phyloP scores from a whole-genome alignment of 2,329 filamentous ascomycete genomes.

The Penicillium brevicompactum region DNA sequence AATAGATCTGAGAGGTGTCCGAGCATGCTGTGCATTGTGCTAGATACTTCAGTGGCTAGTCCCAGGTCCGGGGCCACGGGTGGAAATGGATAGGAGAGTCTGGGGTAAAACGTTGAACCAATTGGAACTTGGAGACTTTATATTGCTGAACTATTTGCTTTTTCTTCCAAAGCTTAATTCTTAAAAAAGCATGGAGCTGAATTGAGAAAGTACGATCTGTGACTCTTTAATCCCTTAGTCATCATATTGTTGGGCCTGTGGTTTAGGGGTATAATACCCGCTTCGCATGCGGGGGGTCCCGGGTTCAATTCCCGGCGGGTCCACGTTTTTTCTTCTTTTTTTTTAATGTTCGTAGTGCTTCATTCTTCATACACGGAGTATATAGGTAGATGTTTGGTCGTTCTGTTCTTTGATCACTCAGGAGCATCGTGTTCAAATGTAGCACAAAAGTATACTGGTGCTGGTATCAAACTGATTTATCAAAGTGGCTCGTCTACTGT shows the following conservation, averaged over 20 bases:
- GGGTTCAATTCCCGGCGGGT: slow-evolving; percentile 20
- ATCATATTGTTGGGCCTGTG: slow-evolving; percentile 7
- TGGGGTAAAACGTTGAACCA: no score
- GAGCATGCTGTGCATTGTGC: no score
- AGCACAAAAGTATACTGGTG: no score
- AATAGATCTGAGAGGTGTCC: no score
- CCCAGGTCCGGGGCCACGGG: no score
- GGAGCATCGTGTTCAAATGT: no score
- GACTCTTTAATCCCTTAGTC: background rate
- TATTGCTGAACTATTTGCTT: background rate
- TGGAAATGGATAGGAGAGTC: no score
- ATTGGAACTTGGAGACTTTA: no score
- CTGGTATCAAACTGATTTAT: no score
- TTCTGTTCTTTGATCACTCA: background rate
- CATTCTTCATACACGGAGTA: no score
- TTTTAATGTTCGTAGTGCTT: background rate
- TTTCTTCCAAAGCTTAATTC: background rate
- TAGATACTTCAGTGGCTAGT: no score
- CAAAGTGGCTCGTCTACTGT: no score
- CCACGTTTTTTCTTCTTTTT: slow-evolving; percentile 12
- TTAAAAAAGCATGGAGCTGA: background rate
- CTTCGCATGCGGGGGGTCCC: slow-evolving; percentile 20
- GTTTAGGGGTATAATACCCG: slow-evolving; percentile 17
- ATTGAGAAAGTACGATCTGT: background rate
- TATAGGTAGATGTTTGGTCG: background rate